These are phyloP conservation scores for Parafenestella ontariensis DNA, from an alignment of 2,329 filamentous ascomycete species.

Conservation along the genomic window DNA sequence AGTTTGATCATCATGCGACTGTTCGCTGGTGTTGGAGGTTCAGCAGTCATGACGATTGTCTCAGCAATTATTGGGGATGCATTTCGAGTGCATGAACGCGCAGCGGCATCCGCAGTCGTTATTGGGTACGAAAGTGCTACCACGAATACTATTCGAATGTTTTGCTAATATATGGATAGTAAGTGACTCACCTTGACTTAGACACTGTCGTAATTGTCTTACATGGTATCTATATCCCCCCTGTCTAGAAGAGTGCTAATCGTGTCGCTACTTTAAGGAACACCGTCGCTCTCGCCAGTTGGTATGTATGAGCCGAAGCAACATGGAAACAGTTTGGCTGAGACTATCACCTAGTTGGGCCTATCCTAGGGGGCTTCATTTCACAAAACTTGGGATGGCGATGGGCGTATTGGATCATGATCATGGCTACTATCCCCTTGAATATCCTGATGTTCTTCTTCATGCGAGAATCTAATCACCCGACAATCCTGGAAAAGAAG, in stretches of 20 bases:
- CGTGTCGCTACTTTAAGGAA: too few species aligned
- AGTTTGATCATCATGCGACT: slow-evolving; percentile 39
- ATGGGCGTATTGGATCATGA: slow-evolving; percentile 14
- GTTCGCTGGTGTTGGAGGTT: slow-evolving; percentile 30
- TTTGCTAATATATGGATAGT: too few species aligned
- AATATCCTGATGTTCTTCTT: slow-evolving; percentile 43
- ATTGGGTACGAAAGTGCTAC: too few species aligned
- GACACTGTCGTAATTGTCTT: too few species aligned
- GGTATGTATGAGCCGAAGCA: slow-evolving; percentile 55
- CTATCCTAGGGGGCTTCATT: slow-evolving; percentile 42
- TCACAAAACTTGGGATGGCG: slow-evolving; percentile 17
- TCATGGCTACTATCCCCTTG: slow-evolving; percentile 11
- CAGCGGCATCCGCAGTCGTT: slow-evolving; percentile 45
- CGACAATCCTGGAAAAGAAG: slow-evolving; percentile 45
- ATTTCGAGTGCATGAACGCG: slow-evolving; percentile 57
- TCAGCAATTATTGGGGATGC: slow-evolving; percentile 61
- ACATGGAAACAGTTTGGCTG: background rate
- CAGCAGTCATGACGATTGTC: slow-evolving; percentile 52
- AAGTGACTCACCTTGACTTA: too few species aligned
- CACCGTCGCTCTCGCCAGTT: slow-evolving; percentile 54
- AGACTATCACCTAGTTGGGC: slow-evolving; percentile 20
- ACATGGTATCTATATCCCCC: too few species aligned
- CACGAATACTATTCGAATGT: too few species aligned
- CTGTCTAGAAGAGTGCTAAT: too few species aligned
- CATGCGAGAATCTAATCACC: slow-evolving; percentile 20